Base-by-base conservation (phyloP, 257 asterid species). In the Jacaranda copaia region DNA sequence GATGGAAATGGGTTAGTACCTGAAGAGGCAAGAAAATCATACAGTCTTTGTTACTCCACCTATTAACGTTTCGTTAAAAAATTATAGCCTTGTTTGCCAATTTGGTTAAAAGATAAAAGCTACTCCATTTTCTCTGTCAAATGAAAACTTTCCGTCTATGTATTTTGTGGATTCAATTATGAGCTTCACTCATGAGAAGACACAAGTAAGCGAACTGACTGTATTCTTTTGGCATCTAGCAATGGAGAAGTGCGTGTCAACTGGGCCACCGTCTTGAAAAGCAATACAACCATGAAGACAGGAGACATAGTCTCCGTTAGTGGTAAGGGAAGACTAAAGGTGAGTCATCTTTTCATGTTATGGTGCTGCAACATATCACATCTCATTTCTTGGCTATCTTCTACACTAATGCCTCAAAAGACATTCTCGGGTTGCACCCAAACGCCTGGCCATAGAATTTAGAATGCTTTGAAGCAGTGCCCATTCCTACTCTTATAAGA, bases 161-260 rank as follows among this genome's bases (percentile, higher is more conserved):
- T 60, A 25, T 60, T 15, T 53, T 14, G 60, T 15, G 60, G 35
- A 51, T 13, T 48, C 48, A 36, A 45, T 45, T 65, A 19, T 43
- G 59, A 57, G 57, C 59, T 39, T 67, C 52, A 35, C 40, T 16
- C 56, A 1, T 14, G 12, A 36, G 58, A 43, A 39, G 15, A 16
- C 8, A 63, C 45, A 36, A 62, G 39, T 46, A 15, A 68, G 73
- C 61, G 40, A 68, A 57, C 59, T 66, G 72, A 63, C 35, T 25
- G 42, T 65, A 52, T 51, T 65, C 11, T 72, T 56, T 75, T 76
- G 32, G 36, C 66, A 80, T 86, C 58, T 74, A 96, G 99, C 81
- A 77, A 84, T 6, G 97, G 99, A 71, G 97, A 93, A 74, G 97
- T 96, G 72, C 97, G 96, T 6, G 88, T 93, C 42, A 96, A 96